Percentiles rank a stretch among this genome's conserved stretches.
Evolutionary conservation across 768 basidiomycete genomes (phyloP).

Genomic region (Suillus alpinus): DNA sequence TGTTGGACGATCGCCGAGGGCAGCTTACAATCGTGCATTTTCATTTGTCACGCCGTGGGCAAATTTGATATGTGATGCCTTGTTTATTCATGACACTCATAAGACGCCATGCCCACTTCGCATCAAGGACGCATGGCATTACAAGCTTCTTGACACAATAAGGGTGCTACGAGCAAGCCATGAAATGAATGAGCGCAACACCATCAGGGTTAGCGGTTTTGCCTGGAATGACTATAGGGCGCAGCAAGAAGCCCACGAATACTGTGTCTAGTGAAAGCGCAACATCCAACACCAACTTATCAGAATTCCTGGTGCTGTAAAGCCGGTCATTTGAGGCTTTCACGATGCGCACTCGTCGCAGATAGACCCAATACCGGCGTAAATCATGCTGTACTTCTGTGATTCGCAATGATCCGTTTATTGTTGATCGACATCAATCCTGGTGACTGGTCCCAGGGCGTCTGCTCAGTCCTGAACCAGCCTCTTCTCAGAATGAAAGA

Average conservation of each 20-base stretch:
- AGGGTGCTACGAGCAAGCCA: not conserved
- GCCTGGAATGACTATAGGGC: not conserved
- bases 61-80: not conserved
- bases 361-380: not conserved
- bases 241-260: not conserved
- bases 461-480: not conserved
- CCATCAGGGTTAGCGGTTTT: not conserved
- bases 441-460: not conserved
- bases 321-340: not conserved
- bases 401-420: conserved; percentile 2
- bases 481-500: not conserved
- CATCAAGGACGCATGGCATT: conserved; percentile 1
- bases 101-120: not conserved
- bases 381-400: not conserved
- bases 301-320: not conserved
- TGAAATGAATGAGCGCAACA: not conserved
- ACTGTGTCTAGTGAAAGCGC: not conserved
- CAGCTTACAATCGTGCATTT: not conserved
- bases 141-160: not conserved
- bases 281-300: not conserved
- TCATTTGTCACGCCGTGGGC: not conserved
- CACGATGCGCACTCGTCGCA: not conserved
- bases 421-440: not conserved
- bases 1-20: not conserved
- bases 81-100: not conserved